Evolutionary conservation across 176 grass and related monocot species (phyloP), one percentile per base, ranked within the genome.

Genomic region (Aegilops bicornis): DNA sequence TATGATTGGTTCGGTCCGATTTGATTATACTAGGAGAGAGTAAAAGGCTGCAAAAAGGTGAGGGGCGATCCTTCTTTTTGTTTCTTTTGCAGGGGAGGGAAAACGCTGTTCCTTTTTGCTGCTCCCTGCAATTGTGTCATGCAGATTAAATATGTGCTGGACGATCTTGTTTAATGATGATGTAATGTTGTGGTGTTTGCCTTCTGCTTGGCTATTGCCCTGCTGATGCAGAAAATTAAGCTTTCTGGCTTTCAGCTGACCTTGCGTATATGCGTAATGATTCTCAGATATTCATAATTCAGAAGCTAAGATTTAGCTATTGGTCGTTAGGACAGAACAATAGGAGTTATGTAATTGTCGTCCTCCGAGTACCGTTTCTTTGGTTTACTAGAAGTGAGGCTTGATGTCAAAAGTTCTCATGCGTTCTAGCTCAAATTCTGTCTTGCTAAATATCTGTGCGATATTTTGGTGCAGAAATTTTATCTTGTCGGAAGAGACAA

Each of bases 401-500:
- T 77, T 64, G 58, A 76, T 65, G 54, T 65, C 17, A 7, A 71
- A 69, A 37, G n/a, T 54, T 35, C 3, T 77, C 70, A 20, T 61
- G n/a, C 15, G 16, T 73, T 52, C 66, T 45, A 69, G 62, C 78
- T 71, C 25, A 17, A 61, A 79, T 75, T 25, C 25, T 74, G 17
- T 25, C 67, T 16, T 25, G 68, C 35, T 81, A 76, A 36, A 71
- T 35, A 54, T 85, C 16, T 32, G 32, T n/a, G 5, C 24, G 12
- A 45, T 78, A n/a, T 88, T 88, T 61, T 86, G 60, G 4, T 93
- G 89, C 89, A 99, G 97, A 99, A 90, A 88, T 99, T 96, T 73
- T 99, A 99, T 83, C 76, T 99, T 77, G 74, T 95, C 37, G 97
- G 97, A 91, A 91, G 89, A 80, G 88, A 99, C 86, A 95, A 97